A percentile compares a stretch with the other conserved stretches of the same genome.
phyloP scores from a whole-genome alignment of 129 eudicot species.

The Solidago caesia region DNA sequence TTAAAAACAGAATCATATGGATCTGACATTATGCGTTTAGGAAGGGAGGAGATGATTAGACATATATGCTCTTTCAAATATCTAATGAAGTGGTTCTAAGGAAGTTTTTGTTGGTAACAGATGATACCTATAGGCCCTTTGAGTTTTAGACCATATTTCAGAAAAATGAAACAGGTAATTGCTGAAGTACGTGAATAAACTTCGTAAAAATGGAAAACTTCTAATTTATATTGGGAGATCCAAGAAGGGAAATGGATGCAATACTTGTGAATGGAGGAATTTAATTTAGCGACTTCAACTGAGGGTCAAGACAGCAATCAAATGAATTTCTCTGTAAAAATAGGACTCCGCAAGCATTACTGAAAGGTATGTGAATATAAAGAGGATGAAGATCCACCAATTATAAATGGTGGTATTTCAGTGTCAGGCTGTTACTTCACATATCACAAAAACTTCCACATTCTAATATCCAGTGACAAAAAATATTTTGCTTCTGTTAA shows the following conservation, averaged over 20 bases:
- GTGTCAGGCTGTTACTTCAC: neutral
- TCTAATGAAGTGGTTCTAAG: slow-evolving; percentile 13
- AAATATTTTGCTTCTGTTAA: neutral
- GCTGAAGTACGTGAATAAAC: neutral
- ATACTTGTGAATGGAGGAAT: slow-evolving; percentile 1
- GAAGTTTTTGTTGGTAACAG: slow-evolving; percentile 11
- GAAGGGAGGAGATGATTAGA: slow-evolving; percentile 20
- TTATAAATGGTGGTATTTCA: neutral
- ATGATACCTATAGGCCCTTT: neutral
- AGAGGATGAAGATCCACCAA: slow-evolving; percentile 5
- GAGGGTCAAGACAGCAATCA: slow-evolving; percentile 10
- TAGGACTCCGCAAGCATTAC: slow-evolving; percentile 17
- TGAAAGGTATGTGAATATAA: slow-evolving; percentile 1
- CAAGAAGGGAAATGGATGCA: neutral
- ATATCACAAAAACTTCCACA: neutral
- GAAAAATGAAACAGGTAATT: neutral
- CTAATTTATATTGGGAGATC: neutral
- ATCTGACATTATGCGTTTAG: slow-evolving; percentile 17
- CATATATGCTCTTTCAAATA: neutral
- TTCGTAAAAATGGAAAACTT: no score
- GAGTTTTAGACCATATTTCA: neutral
- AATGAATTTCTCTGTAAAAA: neutral
- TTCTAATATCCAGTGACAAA: slow-evolving; percentile 12
- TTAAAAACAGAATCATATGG: neutral
- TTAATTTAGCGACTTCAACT: neutral